Base-by-base conservation (phyloP, 106 monocot genomes). In the Posidonia australis region DNA sequence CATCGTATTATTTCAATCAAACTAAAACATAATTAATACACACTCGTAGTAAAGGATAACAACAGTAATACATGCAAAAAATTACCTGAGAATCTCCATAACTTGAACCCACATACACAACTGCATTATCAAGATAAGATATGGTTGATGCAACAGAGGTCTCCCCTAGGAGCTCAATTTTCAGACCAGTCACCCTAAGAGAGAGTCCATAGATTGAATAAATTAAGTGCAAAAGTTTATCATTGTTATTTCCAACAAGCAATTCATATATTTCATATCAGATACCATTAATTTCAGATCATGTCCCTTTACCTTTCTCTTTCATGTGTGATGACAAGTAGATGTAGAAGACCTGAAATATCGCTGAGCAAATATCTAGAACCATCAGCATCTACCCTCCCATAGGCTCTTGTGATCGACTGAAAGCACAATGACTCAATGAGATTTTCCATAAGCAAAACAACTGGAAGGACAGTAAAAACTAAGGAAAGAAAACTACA, bases 61-160 rank as follows among this genome's bases (percentile, higher is more conserved):
- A 36, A n/a, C n/a, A n/a, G n/a, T n/a, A n/a, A n/a, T 36, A 36
- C 36, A 36, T 36, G 36, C 36, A 4, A 4, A 36, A 16, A n/a
- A n/a, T 46, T 63, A 90, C 96, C 87, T 98, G 96, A 54, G 96
- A 98, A 81, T 98, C 96, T 53, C 96, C 96, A 83, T 84, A 98
- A 52, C 84, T 90, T 62, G 96, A 98, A 77, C 96, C 96, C 67
- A 98, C 75, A 87, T 80, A 98, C 42, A 98, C 90, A 60, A 98
- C 90, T 54, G 77, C 90, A 83, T 98, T 98, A 72, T 98, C 96
- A 70, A 98, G 96, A 77, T 98, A 98, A 48, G 96, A 90, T 72
- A 98, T 82, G 46, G 90, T 83, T 77, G 96, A 98, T 59, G 96
- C 87, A 58, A 85, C 80, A 57, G 96, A 98, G 0, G 96, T 98